A percentile compares a stretch with the other conserved stretches of the same genome.
These are phyloP conservation scores for Botrytis paeoniae DNA, from an alignment of 2,329 filamentous ascomycete genomes.

Conservation along the genomic window DNA sequence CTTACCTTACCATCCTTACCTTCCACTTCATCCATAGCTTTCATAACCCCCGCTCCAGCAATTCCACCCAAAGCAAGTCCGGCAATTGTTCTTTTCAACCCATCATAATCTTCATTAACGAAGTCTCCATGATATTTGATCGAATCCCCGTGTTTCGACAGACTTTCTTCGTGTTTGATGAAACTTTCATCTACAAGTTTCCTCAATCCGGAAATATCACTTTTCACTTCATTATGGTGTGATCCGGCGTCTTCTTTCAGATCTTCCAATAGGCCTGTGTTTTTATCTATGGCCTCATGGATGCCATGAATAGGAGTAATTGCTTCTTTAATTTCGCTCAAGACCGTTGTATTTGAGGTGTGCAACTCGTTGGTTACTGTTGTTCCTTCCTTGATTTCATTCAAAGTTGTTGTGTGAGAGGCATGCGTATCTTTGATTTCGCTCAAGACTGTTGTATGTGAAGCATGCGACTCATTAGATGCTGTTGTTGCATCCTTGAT, in stretches of 20 bases:
- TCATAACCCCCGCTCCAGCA: slow-evolving; percentile 8
- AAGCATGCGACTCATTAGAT: too few relatives aligned
- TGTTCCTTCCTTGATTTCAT: slow-evolving; percentile 17
- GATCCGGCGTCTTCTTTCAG: slow-evolving; percentile 22
- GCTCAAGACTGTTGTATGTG: too few relatives aligned
- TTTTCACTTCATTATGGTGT: slow-evolving; percentile 26
- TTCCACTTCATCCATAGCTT: not conserved
- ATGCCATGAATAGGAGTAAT: not conserved
- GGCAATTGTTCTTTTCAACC: slow-evolving; percentile 28
- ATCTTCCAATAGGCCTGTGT: slow-evolving; percentile 26
- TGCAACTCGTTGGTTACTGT: not conserved
- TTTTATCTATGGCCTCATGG: not conserved
- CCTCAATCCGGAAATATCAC: slow-evolving; percentile 30
- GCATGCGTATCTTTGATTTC: too few relatives aligned
- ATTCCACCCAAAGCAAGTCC: slow-evolving; percentile 29
- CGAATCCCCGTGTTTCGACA: slow-evolving; percentile 21
- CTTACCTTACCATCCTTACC: not conserved
- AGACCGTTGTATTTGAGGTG: not conserved
- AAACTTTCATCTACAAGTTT: slow-evolving; percentile 26
- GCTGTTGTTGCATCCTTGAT: too few relatives aligned
- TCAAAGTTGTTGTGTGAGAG: slow-evolving; percentile 20
- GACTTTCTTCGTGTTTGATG: slow-evolving; percentile 24
- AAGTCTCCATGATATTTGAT: slow-evolving; percentile 25
- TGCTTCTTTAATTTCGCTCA: slow-evolving; percentile 21
- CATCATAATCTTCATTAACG: slow-evolving; percentile 30